A percentile compares a stretch with the other conserved stretches of the same genome.
Conservation (phyloP, 1,139 yeast species). For the Saccharomyces pastorianus region DNA sequence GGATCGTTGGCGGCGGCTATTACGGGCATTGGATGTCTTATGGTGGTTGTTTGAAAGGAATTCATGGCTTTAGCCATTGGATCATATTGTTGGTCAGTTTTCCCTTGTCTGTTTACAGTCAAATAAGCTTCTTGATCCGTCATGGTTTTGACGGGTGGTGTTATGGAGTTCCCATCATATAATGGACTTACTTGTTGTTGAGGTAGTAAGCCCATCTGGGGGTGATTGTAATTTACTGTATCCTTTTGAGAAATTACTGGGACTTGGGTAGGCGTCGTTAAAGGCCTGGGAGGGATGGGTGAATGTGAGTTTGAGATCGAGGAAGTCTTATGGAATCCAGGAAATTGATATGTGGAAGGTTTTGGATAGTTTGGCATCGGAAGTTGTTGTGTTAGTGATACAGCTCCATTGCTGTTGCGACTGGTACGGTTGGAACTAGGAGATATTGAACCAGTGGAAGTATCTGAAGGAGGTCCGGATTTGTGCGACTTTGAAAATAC, state of each 20-base stretch:
- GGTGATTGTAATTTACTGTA: constrained; percentile 8
- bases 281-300: constrained; percentile 4
- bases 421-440: constrained; percentile 4
- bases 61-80: constrained; percentile 12
- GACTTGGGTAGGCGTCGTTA: constrained; percentile 7
- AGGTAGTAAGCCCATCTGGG: background rate
- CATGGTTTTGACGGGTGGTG: background rate
- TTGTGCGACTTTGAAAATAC: constrained; percentile 3
- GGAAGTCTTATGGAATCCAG: constrained; percentile 11
- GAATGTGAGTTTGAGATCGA: constrained; percentile 9
- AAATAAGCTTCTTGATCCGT: background rate
- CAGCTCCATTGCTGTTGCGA: constrained; percentile 8
- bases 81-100: constrained; percentile 1
- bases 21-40: constrained; percentile 8
- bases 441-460: background rate
- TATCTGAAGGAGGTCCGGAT: constrained; percentile 1
- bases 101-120: background rate
- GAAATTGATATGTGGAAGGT: constrained; percentile 9
- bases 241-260: constrained; percentile 17
- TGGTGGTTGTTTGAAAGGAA: constrained; percentile 10
- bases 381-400: constrained; percentile 10
- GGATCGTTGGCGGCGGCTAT: constrained; percentile 12
- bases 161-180: background rate
- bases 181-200: constrained; percentile 1
- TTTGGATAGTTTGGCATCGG: constrained; percentile 10